Evolutionary conservation across 2,329 filamentous ascomycete genomes (phyloP).

Genomic region (Penicillium sp.): DNA sequence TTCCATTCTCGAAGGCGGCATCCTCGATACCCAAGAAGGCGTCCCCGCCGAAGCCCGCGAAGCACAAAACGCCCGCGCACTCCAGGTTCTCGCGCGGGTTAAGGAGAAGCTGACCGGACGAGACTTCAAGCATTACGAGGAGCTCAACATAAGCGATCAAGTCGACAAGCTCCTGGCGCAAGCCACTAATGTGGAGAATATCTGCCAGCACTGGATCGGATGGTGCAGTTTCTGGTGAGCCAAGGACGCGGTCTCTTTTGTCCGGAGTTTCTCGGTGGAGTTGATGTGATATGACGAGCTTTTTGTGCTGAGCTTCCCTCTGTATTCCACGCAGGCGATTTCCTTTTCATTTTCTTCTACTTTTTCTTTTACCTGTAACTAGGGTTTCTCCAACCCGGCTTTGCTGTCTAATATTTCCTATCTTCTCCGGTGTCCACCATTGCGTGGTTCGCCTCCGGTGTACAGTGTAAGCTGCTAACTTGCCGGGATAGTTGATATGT

Average conservation of each 20-base stretch:
- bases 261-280: conserved; percentile 23
- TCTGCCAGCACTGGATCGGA: conserved; percentile 98
- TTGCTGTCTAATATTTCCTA: conserved; percentile 11
- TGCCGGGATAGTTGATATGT: no score
- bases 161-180: conserved; percentile 93
- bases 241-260: conserved; percentile 1
- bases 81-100: conserved; percentile 86
- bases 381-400: conserved; percentile 6
- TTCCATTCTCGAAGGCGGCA: conserved; percentile 61
- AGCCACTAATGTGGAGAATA: conserved; percentile 92
- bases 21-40: conserved; percentile 41
- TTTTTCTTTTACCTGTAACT: conserved; percentile 17
- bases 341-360: conserved; percentile 10
- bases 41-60: conserved; percentile 53
- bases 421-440: not conserved
- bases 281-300: conserved; percentile 23
- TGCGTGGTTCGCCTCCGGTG: not conserved
- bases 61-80: conserved; percentile 84
- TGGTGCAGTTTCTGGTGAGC: conserved; percentile 96
- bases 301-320: conserved; percentile 16
- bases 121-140: conserved; percentile 82
- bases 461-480: no score
- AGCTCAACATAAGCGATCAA: conserved; percentile 78
- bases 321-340: not conserved
- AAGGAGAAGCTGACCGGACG: conserved; percentile 92